Evolutionary conservation across 345 rosid genomes (phyloP).

Genomic region (Abelmoschus esculentus): DNA sequence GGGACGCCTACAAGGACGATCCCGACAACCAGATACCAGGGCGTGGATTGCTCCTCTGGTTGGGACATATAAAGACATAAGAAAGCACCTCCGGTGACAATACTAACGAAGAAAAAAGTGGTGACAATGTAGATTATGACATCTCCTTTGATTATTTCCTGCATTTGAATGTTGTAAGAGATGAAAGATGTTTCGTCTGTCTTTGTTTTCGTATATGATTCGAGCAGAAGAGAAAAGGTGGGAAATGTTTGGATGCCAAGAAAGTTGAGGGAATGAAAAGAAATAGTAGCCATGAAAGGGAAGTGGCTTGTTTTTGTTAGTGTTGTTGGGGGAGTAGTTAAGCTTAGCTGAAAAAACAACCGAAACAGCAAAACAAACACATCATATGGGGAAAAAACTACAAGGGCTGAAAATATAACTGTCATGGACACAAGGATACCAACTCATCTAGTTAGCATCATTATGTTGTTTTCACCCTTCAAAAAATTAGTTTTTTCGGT

Average conservation of each 20-base stretch:
- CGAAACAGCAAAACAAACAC: no score
- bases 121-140: background rate
- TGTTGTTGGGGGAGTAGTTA: background rate
- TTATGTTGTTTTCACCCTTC: no score
- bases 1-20: conserved; percentile 3
- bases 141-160: background rate
- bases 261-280: background rate
- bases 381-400: no score
- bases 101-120: background rate
- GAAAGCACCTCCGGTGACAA: background rate
- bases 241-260: background rate
- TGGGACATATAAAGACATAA: conserved; percentile 1
- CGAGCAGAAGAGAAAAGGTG: background rate
- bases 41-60: background rate
- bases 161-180: background rate
- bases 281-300: conserved; percentile 4
- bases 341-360: no score
- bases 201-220: background rate
- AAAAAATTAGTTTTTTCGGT: no score
- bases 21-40: background rate
- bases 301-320: background rate
- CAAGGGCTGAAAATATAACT: no score
- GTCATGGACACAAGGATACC: no score
- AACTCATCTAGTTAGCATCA: no score
- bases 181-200: background rate